Conservation (phyloP, 75 land plant genomes). For the Selaginella moellendorffii region DNA sequence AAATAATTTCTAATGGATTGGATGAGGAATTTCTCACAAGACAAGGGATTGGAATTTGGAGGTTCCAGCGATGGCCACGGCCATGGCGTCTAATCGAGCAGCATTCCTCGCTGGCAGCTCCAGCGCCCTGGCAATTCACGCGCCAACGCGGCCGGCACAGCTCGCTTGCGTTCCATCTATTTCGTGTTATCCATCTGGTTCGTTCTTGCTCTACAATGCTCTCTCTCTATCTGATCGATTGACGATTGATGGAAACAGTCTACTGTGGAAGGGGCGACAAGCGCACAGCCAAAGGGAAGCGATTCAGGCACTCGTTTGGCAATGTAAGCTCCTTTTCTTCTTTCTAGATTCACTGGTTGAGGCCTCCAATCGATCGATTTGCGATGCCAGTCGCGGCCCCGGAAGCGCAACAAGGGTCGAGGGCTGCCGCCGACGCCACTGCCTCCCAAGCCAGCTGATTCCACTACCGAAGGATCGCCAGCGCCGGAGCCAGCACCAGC, state of each 20-base stretch:
- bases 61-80: no score
- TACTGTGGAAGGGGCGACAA: constrained; percentile 28
- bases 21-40: background rate
- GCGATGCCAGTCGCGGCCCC: constrained; percentile 47
- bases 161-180: background rate
- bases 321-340: constrained; percentile 16
- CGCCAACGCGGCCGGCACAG: background rate
- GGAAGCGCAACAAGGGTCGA: constrained; percentile 60
- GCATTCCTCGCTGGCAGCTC: background rate
- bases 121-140: no score
- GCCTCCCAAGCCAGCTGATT: constrained; percentile 37
- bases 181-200: background rate
- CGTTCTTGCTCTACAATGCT: no score
- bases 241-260: no score
- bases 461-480: background rate
- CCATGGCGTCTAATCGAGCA: background rate
- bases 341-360: no score
- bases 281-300: constrained; percentile 32
- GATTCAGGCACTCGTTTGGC: constrained; percentile 21
- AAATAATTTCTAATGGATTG: no score
- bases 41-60: background rate
- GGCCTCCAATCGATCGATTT: no score
- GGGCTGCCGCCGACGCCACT: constrained; percentile 46
- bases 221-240: no score
- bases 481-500: no score